Conservation (phyloP, 495 filamentous ascomycete species). For the Trichoderma orchidacearum region DNA sequence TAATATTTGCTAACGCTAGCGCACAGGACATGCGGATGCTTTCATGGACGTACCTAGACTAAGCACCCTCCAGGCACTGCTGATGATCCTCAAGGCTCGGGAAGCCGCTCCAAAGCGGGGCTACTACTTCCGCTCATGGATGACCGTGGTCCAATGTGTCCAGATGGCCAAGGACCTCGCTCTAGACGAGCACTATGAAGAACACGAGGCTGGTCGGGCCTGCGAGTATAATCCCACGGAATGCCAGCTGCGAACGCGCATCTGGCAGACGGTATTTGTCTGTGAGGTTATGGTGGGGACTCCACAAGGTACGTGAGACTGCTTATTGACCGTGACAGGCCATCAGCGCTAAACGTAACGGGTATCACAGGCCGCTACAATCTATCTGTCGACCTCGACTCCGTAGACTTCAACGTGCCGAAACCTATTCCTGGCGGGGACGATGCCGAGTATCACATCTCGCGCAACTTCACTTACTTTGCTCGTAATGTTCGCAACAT, state of each 20-base stretch:
- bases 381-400: conserved; percentile 57
- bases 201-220: conserved; percentile 53
- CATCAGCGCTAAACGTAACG: not conserved
- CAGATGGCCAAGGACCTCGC: conserved; percentile 90
- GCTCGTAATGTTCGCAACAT: conserved; percentile 65
- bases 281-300: conserved; percentile 90
- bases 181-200: conserved; percentile 72
- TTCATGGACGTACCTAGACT: conserved; percentile 91
- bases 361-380: conserved; percentile 60
- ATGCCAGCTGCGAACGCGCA: conserved; percentile 68
- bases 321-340: not conserved
- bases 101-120: conserved; percentile 85
- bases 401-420: conserved; percentile 63
- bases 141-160: conserved; percentile 83
- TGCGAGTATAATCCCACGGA: conserved; percentile 60
- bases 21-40: conserved; percentile 81
- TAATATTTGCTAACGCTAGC: conserved; percentile 11
- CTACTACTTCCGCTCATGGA: conserved; percentile 97
- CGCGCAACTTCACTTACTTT: conserved; percentile 73
- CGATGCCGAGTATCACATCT: conserved; percentile 60
- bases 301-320: conserved; percentile 59
- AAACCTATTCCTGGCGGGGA: conserved; percentile 53
- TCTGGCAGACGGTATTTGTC: conserved; percentile 84
- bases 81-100: conserved; percentile 81
- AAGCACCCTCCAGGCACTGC: conserved; percentile 84